Conservation (phyloP, 2,329 filamentous ascomycete species). For the Paramyrothecium roridum region DNA sequence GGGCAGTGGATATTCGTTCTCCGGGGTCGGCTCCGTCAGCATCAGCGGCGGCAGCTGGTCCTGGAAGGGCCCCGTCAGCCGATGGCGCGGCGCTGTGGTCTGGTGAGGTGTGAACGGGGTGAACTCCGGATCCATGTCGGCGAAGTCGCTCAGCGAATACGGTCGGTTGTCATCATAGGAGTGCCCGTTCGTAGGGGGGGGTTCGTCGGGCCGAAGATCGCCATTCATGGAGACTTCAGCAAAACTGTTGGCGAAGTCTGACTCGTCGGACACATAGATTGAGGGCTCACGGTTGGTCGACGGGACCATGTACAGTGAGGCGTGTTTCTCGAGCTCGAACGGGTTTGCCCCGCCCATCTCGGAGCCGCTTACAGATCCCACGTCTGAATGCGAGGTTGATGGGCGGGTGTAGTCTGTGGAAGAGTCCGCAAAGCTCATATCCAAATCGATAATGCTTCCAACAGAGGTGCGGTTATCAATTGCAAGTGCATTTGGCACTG, state of each 20-base stretch:
- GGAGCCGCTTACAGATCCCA: constrained; percentile 52
- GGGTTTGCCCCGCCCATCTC: constrained; percentile 54
- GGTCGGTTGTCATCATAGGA: constrained; percentile 18
- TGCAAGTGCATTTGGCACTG: constrained; percentile 27
- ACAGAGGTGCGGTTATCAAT: constrained; percentile 38
- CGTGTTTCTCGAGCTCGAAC: constrained; percentile 62
- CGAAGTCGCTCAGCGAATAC: constrained; percentile 37
- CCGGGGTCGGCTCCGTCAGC: background rate
- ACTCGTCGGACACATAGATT: constrained; percentile 60
- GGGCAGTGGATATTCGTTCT: constrained; percentile 22
- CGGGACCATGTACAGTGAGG: constrained; percentile 48
- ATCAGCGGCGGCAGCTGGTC: constrained; percentile 10
- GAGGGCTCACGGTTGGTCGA: constrained; percentile 48
- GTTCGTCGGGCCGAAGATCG: constrained; percentile 10
- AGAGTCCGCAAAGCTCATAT: constrained; percentile 51
- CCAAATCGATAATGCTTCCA: constrained; percentile 50
- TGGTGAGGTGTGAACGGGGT: constrained; percentile 28
- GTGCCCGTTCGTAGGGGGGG: constrained; percentile 6
- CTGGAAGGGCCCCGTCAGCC: constrained; percentile 14
- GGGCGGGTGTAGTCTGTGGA: constrained; percentile 49
- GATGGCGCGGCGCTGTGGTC: constrained; percentile 18
- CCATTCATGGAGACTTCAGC: constrained; percentile 22
- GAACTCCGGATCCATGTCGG: constrained; percentile 35
- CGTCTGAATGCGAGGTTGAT: constrained; percentile 59
- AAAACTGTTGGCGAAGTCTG: constrained; percentile 40